Evolutionary conservation across 2,329 filamentous ascomycete genomes (phyloP).

Genomic region (Dactylellina cionopaga): DNA sequence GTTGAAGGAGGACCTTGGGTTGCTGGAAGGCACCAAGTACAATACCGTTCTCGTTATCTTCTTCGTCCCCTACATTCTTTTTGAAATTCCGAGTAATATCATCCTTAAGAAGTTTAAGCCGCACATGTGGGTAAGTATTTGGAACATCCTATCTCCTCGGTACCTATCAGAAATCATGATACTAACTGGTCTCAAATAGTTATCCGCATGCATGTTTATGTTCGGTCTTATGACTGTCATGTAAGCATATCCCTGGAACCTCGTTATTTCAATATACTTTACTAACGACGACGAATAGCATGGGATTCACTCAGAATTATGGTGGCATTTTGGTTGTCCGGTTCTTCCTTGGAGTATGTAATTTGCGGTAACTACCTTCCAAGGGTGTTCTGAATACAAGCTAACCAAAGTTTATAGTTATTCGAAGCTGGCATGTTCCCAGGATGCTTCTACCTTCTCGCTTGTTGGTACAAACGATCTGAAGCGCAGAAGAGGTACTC

Average conservation of each 20-base stretch:
- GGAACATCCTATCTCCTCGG: not conserved
- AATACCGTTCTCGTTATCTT: slow-evolving; percentile 83
- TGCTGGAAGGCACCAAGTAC: slow-evolving; percentile 70
- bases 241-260: not conserved
- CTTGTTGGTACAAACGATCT: slow-evolving; percentile 87
- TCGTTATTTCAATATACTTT: not conserved
- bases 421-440: slow-evolving; percentile 78
- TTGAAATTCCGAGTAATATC: slow-evolving; percentile 77
- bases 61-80: slow-evolving; percentile 78
- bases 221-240: slow-evolving; percentile 70
- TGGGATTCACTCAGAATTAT: slow-evolving; percentile 79
- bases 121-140: slow-evolving; percentile 68
- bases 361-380: not conserved
- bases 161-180: too few relatives aligned
- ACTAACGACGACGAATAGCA: slow-evolving; percentile 23
- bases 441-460: slow-evolving; percentile 76
- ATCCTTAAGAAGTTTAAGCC: slow-evolving; percentile 75
- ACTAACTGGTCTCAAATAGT: slow-evolving; percentile 4
- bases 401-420: slow-evolving; percentile 22
- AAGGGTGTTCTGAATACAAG: not conserved
- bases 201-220: slow-evolving; percentile 82
- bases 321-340: slow-evolving; percentile 78
- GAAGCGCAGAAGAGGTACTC: slow-evolving; percentile 93
- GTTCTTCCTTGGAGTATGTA: slow-evolving; percentile 80
- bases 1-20: slow-evolving; percentile 70